phyloP scores from a whole-genome alignment of 352 stramenopile genomes.

The Elongisporangium prolatum region DNA sequence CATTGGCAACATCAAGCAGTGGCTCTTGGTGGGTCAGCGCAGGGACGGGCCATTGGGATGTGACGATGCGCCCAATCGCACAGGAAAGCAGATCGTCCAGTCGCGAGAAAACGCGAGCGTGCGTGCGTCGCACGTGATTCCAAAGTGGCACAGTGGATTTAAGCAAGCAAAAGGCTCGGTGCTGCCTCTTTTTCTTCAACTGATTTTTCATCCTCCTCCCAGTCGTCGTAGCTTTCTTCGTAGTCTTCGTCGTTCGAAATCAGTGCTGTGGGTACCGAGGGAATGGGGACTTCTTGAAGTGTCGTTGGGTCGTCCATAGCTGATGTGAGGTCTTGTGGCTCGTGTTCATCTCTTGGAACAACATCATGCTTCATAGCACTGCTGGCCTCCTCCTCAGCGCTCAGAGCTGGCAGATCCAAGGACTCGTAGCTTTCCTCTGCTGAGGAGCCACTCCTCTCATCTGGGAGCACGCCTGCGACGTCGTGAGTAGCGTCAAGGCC shows the following conservation, averaged over 20 bases:
- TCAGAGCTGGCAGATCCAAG: slow-evolving; percentile 43
- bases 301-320: neutral
- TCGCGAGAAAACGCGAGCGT: neutral
- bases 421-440: slow-evolving; percentile 65
- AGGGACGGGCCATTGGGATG: neutral
- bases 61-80: neutral
- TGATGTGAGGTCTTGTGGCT: slow-evolving; percentile 1
- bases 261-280: slow-evolving; percentile 1
- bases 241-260: slow-evolving; percentile 36
- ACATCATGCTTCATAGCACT: slow-evolving; percentile 4
- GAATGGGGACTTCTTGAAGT: neutral
- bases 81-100: neutral
- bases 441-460: slow-evolving; percentile 2
- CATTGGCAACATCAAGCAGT: neutral
- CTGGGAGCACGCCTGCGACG: slow-evolving; percentile 13
- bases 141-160: neutral
- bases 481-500: slow-evolving; percentile 45
- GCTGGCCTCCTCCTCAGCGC: slow-evolving; percentile 11
- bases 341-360: slow-evolving; percentile 1
- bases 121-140: neutral
- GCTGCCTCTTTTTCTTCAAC: neutral
- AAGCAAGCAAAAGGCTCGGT: neutral
- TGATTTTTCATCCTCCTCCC: slow-evolving; percentile 52
- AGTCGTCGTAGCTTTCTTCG: slow-evolving; percentile 40
- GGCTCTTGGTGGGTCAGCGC: neutral